Base-by-base conservation (phyloP, 176 grass and related monocot genomes). In the Luzula sylvatica region DNA sequence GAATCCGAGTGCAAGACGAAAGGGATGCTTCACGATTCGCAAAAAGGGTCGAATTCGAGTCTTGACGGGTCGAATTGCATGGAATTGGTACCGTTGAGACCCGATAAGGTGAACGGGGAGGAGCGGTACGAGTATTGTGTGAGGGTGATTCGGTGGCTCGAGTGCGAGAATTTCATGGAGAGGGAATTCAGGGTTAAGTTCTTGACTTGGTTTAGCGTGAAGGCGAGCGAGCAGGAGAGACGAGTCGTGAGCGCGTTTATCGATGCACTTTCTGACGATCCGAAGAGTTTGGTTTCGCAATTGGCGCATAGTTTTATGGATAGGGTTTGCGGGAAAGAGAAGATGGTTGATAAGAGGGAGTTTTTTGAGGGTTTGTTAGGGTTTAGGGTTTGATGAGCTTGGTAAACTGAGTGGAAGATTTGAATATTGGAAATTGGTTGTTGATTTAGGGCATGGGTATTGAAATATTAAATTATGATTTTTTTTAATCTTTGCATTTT, bases 141-240 rank as follows among this genome's bases (percentile, higher is more conserved):
- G 20, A 95, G 71, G 72, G 89, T 84, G 55, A 72, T 95, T 67
- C 87, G 79, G 63, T 88, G 89, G 83, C 54, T 95, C 46, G 89
- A 95, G 46, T 65, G 50, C 6, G 76, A 83, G 47, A 79, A 83
- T 20, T 84, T 81, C 65, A 83, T 95, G 72, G 65, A 84, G 42
- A 81, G 71, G 39, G 80, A 88, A 8, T 78, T 95, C 9, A 72
- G 83, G 19, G 76, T 95, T 41, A 84, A 81, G 47, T 95, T 95
- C 30, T 83, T 95, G 35, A 95, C 89, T 26, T 95, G 83, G 89
- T 95, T 95, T 69, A 95, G 89, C 52, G 67, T 95, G 42, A 87
- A 95, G 75, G 89, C 89, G n/a, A 88, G 73, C 21, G 54, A 67
- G 12, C 76, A 84, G 61, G 89, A 95, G 27, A 81, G 89, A 28